Percentiles rank a stretch among this genome's conserved stretches.
These are phyloP conservation scores for Xylogone sp. DNA, from an alignment of 2,329 filamentous ascomycete genomes.

Conservation along the genomic window DNA sequence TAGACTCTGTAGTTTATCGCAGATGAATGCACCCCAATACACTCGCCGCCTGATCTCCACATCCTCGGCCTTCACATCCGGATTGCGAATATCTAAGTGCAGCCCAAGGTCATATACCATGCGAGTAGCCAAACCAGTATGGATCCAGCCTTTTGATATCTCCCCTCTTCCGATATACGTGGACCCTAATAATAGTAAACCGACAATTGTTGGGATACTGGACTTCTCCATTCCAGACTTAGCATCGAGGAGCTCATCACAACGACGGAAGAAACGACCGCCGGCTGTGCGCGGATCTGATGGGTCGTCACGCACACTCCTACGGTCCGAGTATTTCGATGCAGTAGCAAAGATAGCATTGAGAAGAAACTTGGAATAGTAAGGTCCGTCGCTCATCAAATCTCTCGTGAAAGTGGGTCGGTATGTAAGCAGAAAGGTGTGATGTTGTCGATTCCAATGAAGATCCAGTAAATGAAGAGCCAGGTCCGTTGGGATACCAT, in stretches of 20 bases:
- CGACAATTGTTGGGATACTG: conserved; percentile 51
- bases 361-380: conserved; percentile 33
- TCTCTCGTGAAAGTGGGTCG: conserved; percentile 48
- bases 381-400: conserved; percentile 29
- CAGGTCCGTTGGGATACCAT: conserved; percentile 48
- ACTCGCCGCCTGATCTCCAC: conserved; percentile 28
- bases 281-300: conserved; percentile 18
- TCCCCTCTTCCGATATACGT: conserved; percentile 46
- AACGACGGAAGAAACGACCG: conserved; percentile 27
- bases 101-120: conserved; percentile 53
- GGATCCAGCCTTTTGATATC: conserved; percentile 51
- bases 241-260: conserved; percentile 38
- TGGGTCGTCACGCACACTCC: conserved; percentile 16
- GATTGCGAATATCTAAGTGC: conserved; percentile 36
- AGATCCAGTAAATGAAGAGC: conserved; percentile 47
- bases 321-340: conserved; percentile 23
- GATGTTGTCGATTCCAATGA: conserved; percentile 51
- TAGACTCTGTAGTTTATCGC: conserved; percentile 50
- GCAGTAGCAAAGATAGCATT: conserved; percentile 32
- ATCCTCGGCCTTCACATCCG: conserved; percentile 20
- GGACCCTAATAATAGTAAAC: conserved; percentile 46
- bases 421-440: conserved; percentile 45
- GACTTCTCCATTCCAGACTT: conserved; percentile 42
- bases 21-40: conserved; percentile 32
- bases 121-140: conserved; percentile 52